A percentile compares a stretch with the other conserved stretches of the same genome.
phyloP scores from a whole-genome alignment of 176 grass and related monocot species.

The Oryza meyeriana region DNA sequence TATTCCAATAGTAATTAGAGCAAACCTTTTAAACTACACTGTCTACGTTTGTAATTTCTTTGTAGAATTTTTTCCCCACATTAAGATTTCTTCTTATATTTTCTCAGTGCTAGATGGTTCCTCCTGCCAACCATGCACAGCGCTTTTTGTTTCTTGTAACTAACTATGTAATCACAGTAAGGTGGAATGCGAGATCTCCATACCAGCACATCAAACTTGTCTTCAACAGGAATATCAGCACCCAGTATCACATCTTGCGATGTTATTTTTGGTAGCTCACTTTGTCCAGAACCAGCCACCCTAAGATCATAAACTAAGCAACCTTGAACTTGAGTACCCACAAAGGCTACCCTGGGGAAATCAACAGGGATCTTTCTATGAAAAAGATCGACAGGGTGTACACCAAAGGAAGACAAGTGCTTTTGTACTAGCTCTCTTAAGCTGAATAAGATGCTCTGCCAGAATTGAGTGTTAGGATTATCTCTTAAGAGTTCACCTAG shows the following conservation, averaged over 20 bases:
- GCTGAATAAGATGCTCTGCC: background rate
- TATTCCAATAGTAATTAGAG: background rate
- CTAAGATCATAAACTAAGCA: slow-evolving; percentile 19
- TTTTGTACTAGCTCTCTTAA: background rate
- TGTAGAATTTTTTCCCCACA: background rate
- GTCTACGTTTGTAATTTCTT: background rate
- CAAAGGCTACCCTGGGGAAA: background rate
- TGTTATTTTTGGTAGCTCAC: background rate
- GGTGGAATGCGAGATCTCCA: slow-evolving; percentile 24
- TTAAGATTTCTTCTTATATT: background rate
- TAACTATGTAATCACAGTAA: background rate
- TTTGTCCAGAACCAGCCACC: slow-evolving; percentile 2
- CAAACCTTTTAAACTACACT: background rate
- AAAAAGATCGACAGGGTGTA: slow-evolving; percentile 1
- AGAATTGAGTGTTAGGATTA: slow-evolving; percentile 25
- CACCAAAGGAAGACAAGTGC: background rate
- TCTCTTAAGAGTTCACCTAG: slow-evolving; percentile 19
- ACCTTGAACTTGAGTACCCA: background rate
- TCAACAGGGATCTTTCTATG: background rate
- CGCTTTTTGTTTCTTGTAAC: background rate
- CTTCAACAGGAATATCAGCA: background rate
- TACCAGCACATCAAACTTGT: slow-evolving; percentile 21
- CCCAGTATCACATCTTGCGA: background rate
- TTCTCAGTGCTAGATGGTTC: background rate
- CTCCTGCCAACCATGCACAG: background rate